Conservation (phyloP, 2,329 filamentous ascomycete genomes). For the Cordyceps sp. region DNA sequence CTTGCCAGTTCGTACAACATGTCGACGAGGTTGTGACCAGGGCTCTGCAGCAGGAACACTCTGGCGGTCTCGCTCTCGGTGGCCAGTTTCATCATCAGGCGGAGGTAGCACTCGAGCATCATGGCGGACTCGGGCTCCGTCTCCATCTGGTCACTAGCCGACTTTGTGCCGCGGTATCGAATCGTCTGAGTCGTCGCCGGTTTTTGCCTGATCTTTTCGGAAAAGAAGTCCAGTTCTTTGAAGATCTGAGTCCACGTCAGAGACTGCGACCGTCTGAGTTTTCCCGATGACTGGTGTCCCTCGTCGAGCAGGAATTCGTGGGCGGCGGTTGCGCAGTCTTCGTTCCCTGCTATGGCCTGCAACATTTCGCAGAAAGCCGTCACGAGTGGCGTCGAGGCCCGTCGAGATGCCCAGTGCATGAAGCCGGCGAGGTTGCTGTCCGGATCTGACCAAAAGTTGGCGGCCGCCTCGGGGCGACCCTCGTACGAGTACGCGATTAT, state of each 20-base stretch:
- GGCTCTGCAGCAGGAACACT: constrained; percentile 51
- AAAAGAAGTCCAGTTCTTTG: constrained; percentile 74
- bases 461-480: constrained; percentile 64
- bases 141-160: constrained; percentile 52
- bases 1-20: constrained; percentile 66
- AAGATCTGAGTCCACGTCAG: constrained; percentile 91
- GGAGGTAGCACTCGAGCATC: constrained; percentile 89
- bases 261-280: constrained; percentile 67
- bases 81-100: constrained; percentile 70
- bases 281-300: constrained; percentile 53
- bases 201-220: constrained; percentile 60
- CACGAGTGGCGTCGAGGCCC: constrained; percentile 89
- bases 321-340: constrained; percentile 66
- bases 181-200: constrained; percentile 26
- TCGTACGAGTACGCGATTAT: constrained; percentile 89
- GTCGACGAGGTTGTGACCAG: constrained; percentile 51
- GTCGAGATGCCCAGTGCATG: constrained; percentile 87
- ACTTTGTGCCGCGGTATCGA: constrained; percentile 40
- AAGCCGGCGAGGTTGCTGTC: constrained; percentile 92
- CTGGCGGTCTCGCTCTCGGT: constrained; percentile 57
- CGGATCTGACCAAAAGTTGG: constrained; percentile 80
- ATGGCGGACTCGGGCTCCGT: constrained; percentile 82
- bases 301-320: constrained; percentile 87
- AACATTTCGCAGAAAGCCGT: constrained; percentile 96
- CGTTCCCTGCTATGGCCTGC: constrained; percentile 68